Percentiles rank a stretch among this genome's conserved stretches.
These are phyloP conservation scores for Coemansia sp. DNA, from an alignment of 192 early-diverging fungal species.

Conservation along the genomic window DNA sequence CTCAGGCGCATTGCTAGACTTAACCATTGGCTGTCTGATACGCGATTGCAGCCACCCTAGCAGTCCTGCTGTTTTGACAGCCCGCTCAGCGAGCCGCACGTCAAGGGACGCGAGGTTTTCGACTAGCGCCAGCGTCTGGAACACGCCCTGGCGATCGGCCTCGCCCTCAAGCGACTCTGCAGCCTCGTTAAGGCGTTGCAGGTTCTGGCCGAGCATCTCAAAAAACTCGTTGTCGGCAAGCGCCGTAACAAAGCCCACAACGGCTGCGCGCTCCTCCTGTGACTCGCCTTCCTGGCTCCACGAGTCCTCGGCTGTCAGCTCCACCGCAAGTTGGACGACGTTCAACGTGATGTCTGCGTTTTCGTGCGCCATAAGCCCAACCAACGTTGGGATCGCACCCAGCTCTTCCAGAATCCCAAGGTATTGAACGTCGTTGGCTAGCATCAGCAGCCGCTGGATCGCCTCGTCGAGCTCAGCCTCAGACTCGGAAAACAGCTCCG, in stretches of 20 bases:
- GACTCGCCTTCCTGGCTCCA: constrained; percentile 63
- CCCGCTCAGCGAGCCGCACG: constrained; percentile 60
- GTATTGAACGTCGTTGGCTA: constrained; percentile 78
- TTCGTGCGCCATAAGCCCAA: constrained; percentile 83
- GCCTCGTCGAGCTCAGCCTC: constrained; percentile 94
- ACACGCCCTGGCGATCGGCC: constrained; percentile 83
- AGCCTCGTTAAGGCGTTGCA: constrained; percentile 75
- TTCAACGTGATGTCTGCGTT: constrained; percentile 91
- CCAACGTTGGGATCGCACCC: constrained; percentile 61
- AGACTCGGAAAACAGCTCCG: constrained; percentile 82
- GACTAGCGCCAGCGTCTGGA: constrained; percentile 78
- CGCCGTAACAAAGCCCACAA: constrained; percentile 67
- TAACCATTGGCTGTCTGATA: constrained; percentile 30
- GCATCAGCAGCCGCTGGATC: constrained; percentile 70
- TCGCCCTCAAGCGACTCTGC: constrained; percentile 47
- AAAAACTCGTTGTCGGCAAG: constrained; percentile 71
- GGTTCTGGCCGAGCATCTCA: constrained; percentile 75
- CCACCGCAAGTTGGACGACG: constrained; percentile 82
- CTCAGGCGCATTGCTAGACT: neutral
- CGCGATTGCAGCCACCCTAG: constrained; percentile 75
- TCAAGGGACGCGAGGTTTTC: constrained; percentile 86
- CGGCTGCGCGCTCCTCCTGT: constrained; percentile 52
- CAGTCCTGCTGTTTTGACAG: constrained; percentile 65
- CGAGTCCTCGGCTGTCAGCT: constrained; percentile 89
- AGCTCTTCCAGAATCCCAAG: constrained; percentile 70